Base-by-base conservation (phyloP, 179 eudicot species). In the Sideroxylon spinosum region DNA sequence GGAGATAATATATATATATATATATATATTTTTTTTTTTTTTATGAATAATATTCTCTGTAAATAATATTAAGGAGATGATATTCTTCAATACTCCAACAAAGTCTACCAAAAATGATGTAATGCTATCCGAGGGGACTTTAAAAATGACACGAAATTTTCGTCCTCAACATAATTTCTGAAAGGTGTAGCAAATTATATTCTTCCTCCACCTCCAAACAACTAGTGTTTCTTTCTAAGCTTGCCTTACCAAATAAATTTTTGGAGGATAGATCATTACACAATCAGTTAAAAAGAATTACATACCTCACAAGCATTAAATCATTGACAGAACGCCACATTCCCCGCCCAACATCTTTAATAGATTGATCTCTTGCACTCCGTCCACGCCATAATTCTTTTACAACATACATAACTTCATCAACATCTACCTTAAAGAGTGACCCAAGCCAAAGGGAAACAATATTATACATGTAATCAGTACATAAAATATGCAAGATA, bases 361-460 rank as follows among this genome's bases (percentile, higher is more conserved):
- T 76, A 68, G 86, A 85, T 78, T 87, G 85, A 81, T 94, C 97
- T 85, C 91, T 89, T 49, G 98, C 97, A 88, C 99, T 95, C 84
- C 97, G 83, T 48, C 99, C 95, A 81, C 76, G 98, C 99, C 99
- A 95, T 83, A 95, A 82, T 82, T 95, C 99, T 87, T 95, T 95
- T 13, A 85, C 91, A 75, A 93, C 80, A 72, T 93, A 95, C 90
- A 87, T 84, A 71, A 95, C 94, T 88, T 95, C 99, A 80, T 93
- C 94, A 77, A 90, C 95, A 88, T 93, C 99, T 69, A 95, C 97
- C 99, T 95, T 78, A 64, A 90, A 75, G 29, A 71, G 52, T 80
- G 69, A 62, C 65, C 80, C 76, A 62, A 78, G 49, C 16, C 10
- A 80, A 67, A 25, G 26, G 65, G 3, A 6, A 44, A 64, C 46